Conservation (phyloP, 305 asterid species). For the Fraxinus angustifolia region DNA sequence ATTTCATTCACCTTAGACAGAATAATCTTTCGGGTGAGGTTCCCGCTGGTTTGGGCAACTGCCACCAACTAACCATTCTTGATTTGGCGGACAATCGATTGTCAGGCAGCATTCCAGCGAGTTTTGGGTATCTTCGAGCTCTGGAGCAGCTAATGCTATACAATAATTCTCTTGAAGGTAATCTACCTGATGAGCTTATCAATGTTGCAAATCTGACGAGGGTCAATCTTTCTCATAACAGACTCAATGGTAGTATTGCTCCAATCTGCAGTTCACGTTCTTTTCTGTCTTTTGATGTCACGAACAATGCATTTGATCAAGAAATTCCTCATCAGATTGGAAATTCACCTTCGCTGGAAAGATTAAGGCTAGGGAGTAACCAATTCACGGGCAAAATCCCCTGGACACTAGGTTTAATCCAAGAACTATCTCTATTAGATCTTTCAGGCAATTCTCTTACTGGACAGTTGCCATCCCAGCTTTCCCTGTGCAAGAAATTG, state of each 20-base stretch:
- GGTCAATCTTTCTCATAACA: constrained; percentile 70
- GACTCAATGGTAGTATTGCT: constrained; percentile 62
- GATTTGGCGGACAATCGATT: constrained; percentile 81
- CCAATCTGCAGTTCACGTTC: constrained; percentile 61
- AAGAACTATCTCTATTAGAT: constrained; percentile 60
- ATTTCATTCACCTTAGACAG: constrained; percentile 74
- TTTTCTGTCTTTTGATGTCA: constrained; percentile 74
- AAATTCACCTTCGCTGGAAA: constrained; percentile 58
- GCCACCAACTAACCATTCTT: constrained; percentile 52
- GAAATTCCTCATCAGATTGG: constrained; percentile 71
- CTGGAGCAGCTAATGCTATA: constrained; percentile 77
- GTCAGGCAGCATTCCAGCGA: constrained; percentile 63
- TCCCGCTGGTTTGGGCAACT: constrained; percentile 71
- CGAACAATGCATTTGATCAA: constrained; percentile 59
- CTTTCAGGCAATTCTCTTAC: constrained; percentile 65
- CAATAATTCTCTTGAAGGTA: constrained; percentile 76
- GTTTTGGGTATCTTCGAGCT: constrained; percentile 53
- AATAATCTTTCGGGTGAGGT: constrained; percentile 73
- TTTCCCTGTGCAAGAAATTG: constrained; percentile 60
- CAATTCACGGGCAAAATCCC: constrained; percentile 67
- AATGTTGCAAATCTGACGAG: constrained; percentile 65
- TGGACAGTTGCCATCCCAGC: constrained; percentile 67
- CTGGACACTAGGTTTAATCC: constrained; percentile 58
- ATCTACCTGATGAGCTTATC: constrained; percentile 54
- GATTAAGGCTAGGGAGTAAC: constrained; percentile 76